phyloP scores from a whole-genome alignment of 805 yeast species.

The Metschnikowia kunwiensis region DNA sequence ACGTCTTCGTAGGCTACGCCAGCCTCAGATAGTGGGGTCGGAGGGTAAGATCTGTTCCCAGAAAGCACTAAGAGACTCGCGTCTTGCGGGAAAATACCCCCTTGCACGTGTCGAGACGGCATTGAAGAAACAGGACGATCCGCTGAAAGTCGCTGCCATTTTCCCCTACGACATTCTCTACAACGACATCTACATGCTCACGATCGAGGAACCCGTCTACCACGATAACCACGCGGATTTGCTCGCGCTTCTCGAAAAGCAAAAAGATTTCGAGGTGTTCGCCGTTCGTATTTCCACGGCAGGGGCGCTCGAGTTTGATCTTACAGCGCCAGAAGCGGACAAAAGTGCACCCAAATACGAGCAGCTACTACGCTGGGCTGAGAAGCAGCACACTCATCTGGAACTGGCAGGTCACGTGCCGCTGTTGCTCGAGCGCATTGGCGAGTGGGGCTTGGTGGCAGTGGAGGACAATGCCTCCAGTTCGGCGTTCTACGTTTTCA shows the following conservation, averaged over 20 bases:
- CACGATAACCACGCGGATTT: slow-evolving; percentile 24
- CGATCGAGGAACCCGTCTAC: slow-evolving; percentile 30
- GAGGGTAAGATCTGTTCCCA: background rate
- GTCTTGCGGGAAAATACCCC: background rate
- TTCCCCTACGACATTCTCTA: slow-evolving; percentile 33
- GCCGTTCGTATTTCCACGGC: slow-evolving; percentile 20
- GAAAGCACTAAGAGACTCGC: background rate
- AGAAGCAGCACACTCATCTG: slow-evolving; percentile 1
- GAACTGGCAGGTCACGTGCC: slow-evolving; percentile 5
- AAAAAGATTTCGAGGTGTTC: slow-evolving; percentile 25
- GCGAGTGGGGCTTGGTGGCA: slow-evolving; percentile 17
- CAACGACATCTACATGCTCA: slow-evolving; percentile 25
- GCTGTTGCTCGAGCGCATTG: slow-evolving; percentile 13
- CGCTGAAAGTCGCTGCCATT: slow-evolving; percentile 9
- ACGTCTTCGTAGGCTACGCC: background rate
- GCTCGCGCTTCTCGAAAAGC: slow-evolving; percentile 21
- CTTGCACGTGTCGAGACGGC: slow-evolving; percentile 1
- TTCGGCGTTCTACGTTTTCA: slow-evolving; percentile 15
- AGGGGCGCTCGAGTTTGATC: slow-evolving; percentile 5
- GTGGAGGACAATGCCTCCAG: slow-evolving; percentile 14
- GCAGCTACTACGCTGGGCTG: slow-evolving; percentile 17
- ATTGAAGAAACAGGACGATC: slow-evolving; percentile 4
- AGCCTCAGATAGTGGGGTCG: slow-evolving; percentile 1
- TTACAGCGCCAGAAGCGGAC: background rate
- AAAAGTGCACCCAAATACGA: slow-evolving; percentile 5